phyloP scores from a whole-genome alignment of 768 basidiomycete genomes.

The Naganishia vaughanmartiniae region DNA sequence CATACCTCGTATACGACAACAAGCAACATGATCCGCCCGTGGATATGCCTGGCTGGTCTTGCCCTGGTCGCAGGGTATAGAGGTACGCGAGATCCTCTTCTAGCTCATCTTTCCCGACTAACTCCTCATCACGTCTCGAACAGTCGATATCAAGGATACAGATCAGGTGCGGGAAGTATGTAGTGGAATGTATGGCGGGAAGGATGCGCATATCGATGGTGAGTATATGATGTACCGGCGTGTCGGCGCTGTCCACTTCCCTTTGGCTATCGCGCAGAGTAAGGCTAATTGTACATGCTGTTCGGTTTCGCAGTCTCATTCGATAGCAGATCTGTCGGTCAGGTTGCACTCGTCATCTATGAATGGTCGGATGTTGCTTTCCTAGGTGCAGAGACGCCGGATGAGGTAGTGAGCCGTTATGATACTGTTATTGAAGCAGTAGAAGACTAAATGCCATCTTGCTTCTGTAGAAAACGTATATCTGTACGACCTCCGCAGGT shows the following conservation, averaged over 20 bases:
- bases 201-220: constrained; percentile 67
- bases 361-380: constrained; percentile 88
- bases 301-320: constrained; percentile 61
- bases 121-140: neutral
- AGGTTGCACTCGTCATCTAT: constrained; percentile 90
- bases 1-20: too few relatives aligned
- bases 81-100: neutral
- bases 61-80: neutral
- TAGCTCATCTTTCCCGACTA: neutral
- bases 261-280: neutral
- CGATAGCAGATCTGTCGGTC: constrained; percentile 71
- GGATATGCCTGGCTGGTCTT: neutral
- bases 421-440: constrained; percentile 34
- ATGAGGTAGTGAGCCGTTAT: constrained; percentile 47
- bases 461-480: constrained; percentile 71
- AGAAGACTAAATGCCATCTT: neutral
- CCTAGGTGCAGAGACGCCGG: constrained; percentile 60
- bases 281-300: neutral
- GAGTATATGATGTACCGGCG: constrained; percentile 30
- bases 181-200: constrained; percentile 87
- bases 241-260: neutral
- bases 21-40: neutral
- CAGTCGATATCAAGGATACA: constrained; percentile 62
- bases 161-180: constrained; percentile 87
- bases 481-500: constrained; percentile 70